phyloP scores from a whole-genome alignment of 2,329 filamentous ascomycete genomes.

The Zymoseptoria crescenta region DNA sequence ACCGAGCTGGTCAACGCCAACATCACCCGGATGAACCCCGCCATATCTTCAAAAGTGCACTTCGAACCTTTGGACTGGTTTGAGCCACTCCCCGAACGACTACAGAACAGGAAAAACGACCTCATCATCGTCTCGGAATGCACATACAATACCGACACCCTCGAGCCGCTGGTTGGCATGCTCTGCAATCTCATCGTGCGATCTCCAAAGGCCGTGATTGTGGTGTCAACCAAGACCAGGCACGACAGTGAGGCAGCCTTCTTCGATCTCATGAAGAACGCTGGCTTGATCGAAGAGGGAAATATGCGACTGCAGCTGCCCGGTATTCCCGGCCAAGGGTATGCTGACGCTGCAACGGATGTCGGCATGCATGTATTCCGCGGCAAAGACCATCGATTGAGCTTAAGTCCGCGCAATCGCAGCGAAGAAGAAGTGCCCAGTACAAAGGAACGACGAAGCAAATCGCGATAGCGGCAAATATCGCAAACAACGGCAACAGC shows the following conservation, averaged over 20 bases:
- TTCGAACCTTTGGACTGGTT: conserved; percentile 59
- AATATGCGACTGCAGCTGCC: conserved; percentile 25
- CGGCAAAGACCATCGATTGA: conserved; percentile 25
- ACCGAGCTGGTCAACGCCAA: conserved; percentile 53
- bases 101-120: conserved; percentile 42
- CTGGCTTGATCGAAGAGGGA: conserved; percentile 25
- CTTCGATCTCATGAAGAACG: conserved; percentile 50
- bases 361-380: conserved; percentile 30
- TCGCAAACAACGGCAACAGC: background rate
- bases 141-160: conserved; percentile 63
- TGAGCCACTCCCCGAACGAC: conserved; percentile 36
- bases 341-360: conserved; percentile 30
- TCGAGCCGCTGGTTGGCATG: conserved; percentile 54
- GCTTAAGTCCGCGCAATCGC: conserved; percentile 23
- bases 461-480: conserved; percentile 8
- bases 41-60: conserved; percentile 35
- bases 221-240: conserved; percentile 59
- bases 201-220: conserved; percentile 45
- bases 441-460: conserved; percentile 8
- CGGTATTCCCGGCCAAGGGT: conserved; percentile 28
- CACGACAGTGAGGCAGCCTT: conserved; percentile 60
- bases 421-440: conserved; percentile 24
- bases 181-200: conserved; percentile 41
- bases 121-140: conserved; percentile 62
- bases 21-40: conserved; percentile 37